These are phyloP conservation scores for Penicillium macrosclerotiorum DNA, from an alignment of 495 filamentous ascomycete species.

Conservation along the genomic window DNA sequence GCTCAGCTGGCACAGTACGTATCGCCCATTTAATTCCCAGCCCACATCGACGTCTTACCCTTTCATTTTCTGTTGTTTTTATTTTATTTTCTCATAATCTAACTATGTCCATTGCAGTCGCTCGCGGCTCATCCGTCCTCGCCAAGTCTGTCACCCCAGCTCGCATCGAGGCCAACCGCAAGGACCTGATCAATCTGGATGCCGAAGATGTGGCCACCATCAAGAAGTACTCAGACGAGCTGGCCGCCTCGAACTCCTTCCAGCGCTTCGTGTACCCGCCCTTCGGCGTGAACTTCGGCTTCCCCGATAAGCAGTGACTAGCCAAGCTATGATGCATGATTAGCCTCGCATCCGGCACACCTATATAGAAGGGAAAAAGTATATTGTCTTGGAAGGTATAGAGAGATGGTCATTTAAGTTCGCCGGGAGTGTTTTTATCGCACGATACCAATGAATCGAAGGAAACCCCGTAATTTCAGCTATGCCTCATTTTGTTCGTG, in stretches of 20 bases:
- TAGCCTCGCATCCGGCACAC: no score
- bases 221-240: constrained; percentile 54
- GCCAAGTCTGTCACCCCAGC: constrained; percentile 76
- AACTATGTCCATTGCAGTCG: no score
- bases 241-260: constrained; percentile 59
- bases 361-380: no score
- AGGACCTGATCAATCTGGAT: constrained; percentile 62
- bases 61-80: neutral
- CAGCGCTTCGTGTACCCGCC: constrained; percentile 75
- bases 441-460: neutral
- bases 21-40: constrained; percentile 3
- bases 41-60: no score
- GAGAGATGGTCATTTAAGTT: neutral
- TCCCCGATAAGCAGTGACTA: constrained; percentile 63
- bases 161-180: constrained; percentile 71
- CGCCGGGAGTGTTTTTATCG: neutral
- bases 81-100: no score
- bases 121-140: constrained; percentile 69
- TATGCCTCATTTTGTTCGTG: no score
- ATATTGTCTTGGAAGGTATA: no score
- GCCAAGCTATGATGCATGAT: no score
- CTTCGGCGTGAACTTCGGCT: constrained; percentile 75
- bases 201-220: constrained; percentile 63
- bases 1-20: constrained; percentile 72
- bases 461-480: no score